Conservation (phyloP, 768 basidiomycete species). For the Psilocybe cyanescens region DNA sequence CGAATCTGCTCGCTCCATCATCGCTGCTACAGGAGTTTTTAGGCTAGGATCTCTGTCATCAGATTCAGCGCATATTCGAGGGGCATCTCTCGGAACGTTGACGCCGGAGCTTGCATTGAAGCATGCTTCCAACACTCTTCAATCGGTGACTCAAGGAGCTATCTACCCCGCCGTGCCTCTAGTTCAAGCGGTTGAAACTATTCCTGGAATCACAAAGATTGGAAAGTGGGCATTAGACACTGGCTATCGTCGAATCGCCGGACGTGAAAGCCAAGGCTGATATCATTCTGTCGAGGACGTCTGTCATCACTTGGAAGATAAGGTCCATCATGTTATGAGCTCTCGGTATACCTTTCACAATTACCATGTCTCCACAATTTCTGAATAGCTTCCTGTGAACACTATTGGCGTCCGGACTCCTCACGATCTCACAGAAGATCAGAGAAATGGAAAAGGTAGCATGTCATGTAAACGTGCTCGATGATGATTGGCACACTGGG, state of each 20-base stretch:
- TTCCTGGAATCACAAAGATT: not conserved
- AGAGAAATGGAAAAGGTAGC: not conserved
- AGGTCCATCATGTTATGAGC: not conserved
- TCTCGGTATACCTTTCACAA: not conserved
- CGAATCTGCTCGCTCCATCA: not conserved
- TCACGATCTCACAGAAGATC: not conserved
- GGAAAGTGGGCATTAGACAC: not conserved
- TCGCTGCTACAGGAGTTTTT: not conserved
- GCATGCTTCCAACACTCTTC: not conserved
- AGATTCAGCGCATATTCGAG: not conserved
- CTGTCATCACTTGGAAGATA: not conserved
- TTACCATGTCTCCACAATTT: not conserved
- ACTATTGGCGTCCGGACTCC: not conserved
- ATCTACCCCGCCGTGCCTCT: not conserved
- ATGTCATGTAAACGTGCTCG: not conserved
- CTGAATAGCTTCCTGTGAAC: not conserved
- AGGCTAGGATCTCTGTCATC: not conserved
- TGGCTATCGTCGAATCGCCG: not conserved
- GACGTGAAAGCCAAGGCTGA: not conserved
- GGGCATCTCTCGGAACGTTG: not conserved
- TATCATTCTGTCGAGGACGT: slow-evolving; percentile 1
- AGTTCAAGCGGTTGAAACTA: not conserved
- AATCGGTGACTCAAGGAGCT: not conserved
- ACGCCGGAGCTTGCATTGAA: not conserved
- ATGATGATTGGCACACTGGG: not conserved